Evolutionary conservation across 768 basidiomycete species (phyloP).

Genomic region (Auricularia heimuer): DNA sequence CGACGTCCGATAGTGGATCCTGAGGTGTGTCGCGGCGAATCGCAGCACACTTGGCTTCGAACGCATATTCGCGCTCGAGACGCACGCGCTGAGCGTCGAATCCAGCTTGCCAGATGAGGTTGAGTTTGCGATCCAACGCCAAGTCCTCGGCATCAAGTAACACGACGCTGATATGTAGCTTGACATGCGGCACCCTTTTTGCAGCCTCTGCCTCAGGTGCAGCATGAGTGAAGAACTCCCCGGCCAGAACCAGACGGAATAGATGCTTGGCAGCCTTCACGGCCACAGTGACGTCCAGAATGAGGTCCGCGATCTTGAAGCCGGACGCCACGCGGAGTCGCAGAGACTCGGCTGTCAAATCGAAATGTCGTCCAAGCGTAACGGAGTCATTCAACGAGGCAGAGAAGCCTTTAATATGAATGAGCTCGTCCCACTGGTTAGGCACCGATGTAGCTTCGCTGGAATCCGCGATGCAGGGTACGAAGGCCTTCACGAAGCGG

Average conservation of each 20-base stretch:
- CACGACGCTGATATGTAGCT: slow-evolving; percentile 47
- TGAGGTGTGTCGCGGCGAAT: slow-evolving; percentile 31
- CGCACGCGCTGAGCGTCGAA: slow-evolving; percentile 60
- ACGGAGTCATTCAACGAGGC: slow-evolving; percentile 10
- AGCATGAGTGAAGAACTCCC: slow-evolving; percentile 43
- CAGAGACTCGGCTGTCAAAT: slow-evolving; percentile 50
- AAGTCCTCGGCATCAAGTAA: slow-evolving; percentile 78
- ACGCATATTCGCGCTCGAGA: slow-evolving; percentile 69
- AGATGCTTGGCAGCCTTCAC: slow-evolving; percentile 71
- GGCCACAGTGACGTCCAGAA: slow-evolving; percentile 58
- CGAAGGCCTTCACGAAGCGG: slow-evolving; percentile 20
- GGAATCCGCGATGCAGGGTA: slow-evolving; percentile 58
- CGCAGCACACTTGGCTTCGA: slow-evolving; percentile 65
- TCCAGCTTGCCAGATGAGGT: slow-evolving; percentile 65
- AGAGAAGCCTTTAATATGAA: neutral
- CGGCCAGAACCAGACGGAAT: slow-evolving; percentile 39
- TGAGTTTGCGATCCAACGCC: slow-evolving; percentile 68
- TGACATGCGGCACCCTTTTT: slow-evolving; percentile 57
- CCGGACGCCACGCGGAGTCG: slow-evolving; percentile 73
- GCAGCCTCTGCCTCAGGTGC: slow-evolving; percentile 63
- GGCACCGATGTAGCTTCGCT: slow-evolving; percentile 36
- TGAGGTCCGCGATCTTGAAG: slow-evolving; percentile 64
- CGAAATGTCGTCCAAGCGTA: slow-evolving; percentile 26
- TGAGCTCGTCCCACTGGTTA: slow-evolving; percentile 7
- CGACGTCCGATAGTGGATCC: slow-evolving; percentile 13